Conservation (phyloP, 345 rosid species). For the Citrus sp. region DNA sequence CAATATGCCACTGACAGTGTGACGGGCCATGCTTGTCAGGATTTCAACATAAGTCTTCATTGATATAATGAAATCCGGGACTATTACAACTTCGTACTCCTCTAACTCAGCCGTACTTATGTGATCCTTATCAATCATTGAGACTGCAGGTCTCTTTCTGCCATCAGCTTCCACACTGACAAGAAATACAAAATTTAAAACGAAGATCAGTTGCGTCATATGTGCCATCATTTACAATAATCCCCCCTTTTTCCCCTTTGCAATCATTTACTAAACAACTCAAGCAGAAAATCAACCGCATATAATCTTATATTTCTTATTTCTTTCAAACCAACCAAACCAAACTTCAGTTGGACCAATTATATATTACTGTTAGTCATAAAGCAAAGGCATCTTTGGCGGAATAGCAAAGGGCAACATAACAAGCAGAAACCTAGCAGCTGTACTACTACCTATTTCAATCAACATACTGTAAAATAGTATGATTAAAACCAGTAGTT, state of each 20-base stretch:
- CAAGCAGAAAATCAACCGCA: background rate
- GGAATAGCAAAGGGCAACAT: background rate
- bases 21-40: constrained; percentile 52
- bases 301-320: background rate
- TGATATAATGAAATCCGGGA: constrained; percentile 39
- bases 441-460: background rate
- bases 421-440: background rate
- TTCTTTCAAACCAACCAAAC: too few species aligned
- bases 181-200: background rate
- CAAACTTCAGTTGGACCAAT: too few species aligned
- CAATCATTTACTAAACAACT: too few species aligned
- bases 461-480: background rate
- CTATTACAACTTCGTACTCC: constrained; percentile 40
- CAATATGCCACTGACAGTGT: constrained; percentile 40
- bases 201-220: background rate
- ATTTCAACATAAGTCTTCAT: constrained; percentile 34
- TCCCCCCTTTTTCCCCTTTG: too few species aligned
- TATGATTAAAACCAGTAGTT: background rate
- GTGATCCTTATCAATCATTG: constrained; percentile 31
- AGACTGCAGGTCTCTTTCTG: constrained; percentile 29
- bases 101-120: constrained; percentile 31
- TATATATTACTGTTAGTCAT: background rate
- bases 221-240: too few species aligned
- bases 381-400: background rate
- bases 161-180: constrained; percentile 22